Percentiles rank a stretch among this genome's conserved stretches.
Evolutionary conservation across 768 basidiomycete genomes (phyloP).

Genomic region (Suillus spraguei): DNA sequence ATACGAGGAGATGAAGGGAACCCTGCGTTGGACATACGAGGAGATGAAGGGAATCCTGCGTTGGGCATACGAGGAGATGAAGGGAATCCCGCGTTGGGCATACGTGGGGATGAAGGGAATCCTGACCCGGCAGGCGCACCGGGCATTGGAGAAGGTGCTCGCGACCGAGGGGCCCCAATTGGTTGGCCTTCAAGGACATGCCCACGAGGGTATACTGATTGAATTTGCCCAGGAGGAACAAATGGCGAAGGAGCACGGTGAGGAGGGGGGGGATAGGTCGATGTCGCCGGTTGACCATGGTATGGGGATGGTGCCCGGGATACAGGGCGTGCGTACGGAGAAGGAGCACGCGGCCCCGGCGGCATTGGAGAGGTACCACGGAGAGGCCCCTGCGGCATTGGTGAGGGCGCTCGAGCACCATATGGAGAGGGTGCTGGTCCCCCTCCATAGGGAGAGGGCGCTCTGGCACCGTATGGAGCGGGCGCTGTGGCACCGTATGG

Average conservation of each 20-base stretch:
- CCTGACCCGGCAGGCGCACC: constrained; percentile 39
- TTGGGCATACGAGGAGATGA: constrained; percentile 33
- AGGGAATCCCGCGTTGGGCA: constrained; percentile 28
- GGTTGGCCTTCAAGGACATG: constrained; percentile 60
- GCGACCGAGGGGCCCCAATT: constrained; percentile 34
- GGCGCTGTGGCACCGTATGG: constrained; percentile 26
- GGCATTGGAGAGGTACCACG: constrained; percentile 34
- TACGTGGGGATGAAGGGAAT: constrained; percentile 30
- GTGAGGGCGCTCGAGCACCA: constrained; percentile 13
- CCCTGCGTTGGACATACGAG: constrained; percentile 27
- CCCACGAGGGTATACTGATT: constrained; percentile 53
- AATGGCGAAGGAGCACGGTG: constrained; percentile 34
- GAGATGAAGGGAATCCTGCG: constrained; percentile 29
- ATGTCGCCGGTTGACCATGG: constrained; percentile 7
- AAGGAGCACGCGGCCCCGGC: constrained; percentile 26
- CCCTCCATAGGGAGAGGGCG: constrained; percentile 30
- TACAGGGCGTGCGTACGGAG: constrained; percentile 21
- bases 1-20: constrained; percentile 36
- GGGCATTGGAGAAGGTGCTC: constrained; percentile 59
- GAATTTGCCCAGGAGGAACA: constrained; percentile 21
- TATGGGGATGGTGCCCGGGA: constrained; percentile 34
- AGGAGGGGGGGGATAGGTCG: constrained; percentile 5
- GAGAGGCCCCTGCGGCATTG: constrained; percentile 25
- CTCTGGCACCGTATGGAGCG: constrained; percentile 31
- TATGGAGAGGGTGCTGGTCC: constrained; percentile 30